Evolutionary conservation across 352 stramenopile species (phyloP), one percentile per base, ranked within the genome.

Genomic region (Globisporangium yorkense): DNA sequence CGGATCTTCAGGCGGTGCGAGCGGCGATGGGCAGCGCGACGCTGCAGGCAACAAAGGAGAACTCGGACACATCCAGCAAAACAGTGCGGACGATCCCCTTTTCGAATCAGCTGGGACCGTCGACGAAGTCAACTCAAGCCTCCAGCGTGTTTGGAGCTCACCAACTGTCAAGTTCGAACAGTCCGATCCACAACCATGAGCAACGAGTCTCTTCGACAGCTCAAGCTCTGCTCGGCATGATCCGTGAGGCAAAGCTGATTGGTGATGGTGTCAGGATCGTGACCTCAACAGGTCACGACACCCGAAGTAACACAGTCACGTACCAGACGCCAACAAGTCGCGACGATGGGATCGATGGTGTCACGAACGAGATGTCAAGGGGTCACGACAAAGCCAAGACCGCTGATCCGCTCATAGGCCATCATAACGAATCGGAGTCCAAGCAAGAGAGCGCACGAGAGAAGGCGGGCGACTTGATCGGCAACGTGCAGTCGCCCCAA

Each of bases 191-290:
- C n/a, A 31, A 55, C 5, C 5, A 33, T 9, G 49, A 54, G 16
- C 7, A 44, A 10, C n/a, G 20, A 48, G 51, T 12, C 13, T 57
- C 15, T 52, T 54, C 44, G 51, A 67, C 20, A 12, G n/a, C n/a
- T 33, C 61, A 51, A 46, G 69, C 66, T n/a, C 51, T 83, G 16
- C 51, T 70, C 51, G 55, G 72, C 47, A 76, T 68, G 62, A 74
- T 83, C 15, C 46, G 63, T 16, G 74, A 83, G 51, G 64, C 74
- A 5, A 83, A 74, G 59, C 18, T 21, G 7, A 56, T 83, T 15
- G 44, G 46, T 45, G 45, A 43, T 43, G 39, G 39, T 8, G 39
- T 33, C 49, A 29, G 8, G 29, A 44, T 8, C 31, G 35, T 27
- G 24, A 27, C 24, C 0, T 1, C 24, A 27, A 37, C 35, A 47